These are phyloP conservation scores for Neodidymelliopsis sp. DNA, from an alignment of 2,329 filamentous ascomycete genomes.

Conservation along the genomic window DNA sequence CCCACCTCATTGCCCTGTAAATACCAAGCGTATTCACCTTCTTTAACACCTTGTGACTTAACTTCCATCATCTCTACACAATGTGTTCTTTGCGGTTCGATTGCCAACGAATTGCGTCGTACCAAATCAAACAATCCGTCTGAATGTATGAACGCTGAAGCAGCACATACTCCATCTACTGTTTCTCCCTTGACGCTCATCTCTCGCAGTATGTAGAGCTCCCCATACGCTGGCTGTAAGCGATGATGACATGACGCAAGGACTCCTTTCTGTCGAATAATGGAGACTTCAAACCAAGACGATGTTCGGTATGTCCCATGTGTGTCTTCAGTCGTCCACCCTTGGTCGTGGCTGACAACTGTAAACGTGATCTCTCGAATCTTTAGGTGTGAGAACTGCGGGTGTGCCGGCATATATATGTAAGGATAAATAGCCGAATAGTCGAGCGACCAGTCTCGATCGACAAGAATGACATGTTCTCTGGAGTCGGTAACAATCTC, in stretches of 20 bases:
- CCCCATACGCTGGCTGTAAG: neutral
- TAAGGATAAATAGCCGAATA: constrained; percentile 17
- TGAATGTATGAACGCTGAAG: neutral
- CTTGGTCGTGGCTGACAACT: constrained; percentile 33
- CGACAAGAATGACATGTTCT: constrained; percentile 4
- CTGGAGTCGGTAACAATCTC: neutral
- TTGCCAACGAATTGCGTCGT: constrained; percentile 9
- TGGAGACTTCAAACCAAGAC: constrained; percentile 33
- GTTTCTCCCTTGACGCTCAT: neutral
- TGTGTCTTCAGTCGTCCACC: constrained; percentile 26
- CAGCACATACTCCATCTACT: neutral
- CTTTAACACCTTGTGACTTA: constrained; percentile 3
- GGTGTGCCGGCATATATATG: constrained; percentile 6
- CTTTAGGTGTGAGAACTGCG: constrained; percentile 7
- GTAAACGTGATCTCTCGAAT: constrained; percentile 26
- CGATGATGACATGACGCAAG: neutral
- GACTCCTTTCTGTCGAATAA: neutral
- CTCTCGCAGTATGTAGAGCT: constrained; percentile 1
- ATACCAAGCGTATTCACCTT: constrained; percentile 29
- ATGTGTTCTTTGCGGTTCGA: constrained; percentile 20
- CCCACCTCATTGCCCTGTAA: constrained; percentile 31
- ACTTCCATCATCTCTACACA: constrained; percentile 21
- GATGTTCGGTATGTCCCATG: constrained; percentile 25
- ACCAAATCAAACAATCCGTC: constrained; percentile 1
- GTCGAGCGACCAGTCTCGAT: constrained; percentile 12